These are phyloP conservation scores for Solanum infundibuliforme DNA, from an alignment of 257 asterid genomes.

Conservation along the genomic window DNA sequence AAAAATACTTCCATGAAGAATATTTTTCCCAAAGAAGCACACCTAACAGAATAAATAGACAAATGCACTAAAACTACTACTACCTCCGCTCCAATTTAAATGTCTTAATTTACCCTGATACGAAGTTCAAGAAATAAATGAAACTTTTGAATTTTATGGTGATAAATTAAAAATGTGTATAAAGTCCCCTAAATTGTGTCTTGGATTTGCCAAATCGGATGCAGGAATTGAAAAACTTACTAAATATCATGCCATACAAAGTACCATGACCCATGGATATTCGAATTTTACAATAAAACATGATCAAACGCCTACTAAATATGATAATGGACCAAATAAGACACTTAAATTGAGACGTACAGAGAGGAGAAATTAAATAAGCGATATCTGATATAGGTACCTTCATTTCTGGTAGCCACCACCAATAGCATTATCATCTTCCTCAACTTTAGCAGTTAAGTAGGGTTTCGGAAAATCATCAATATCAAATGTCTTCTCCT, in stretches of 20 bases:
- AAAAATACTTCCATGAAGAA: background rate
- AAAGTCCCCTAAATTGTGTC: no score
- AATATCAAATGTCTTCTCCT: constrained; percentile 49
- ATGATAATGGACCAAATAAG: no score
- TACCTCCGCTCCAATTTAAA: background rate
- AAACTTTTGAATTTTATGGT: background rate
- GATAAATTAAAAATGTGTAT: background rate
- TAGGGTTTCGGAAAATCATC: constrained; percentile 64
- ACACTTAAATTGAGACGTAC: no score
- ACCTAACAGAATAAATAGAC: background rate
- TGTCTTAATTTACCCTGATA: background rate
- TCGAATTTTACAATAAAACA: no score
- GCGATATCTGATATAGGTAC: background rate
- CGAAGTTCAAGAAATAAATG: background rate
- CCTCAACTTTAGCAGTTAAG: constrained; percentile 42
- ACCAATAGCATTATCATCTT: constrained; percentile 58
- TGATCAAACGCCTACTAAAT: no score
- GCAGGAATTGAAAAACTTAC: background rate
- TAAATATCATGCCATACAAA: no score
- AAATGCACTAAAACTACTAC: background rate
- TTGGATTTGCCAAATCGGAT: background rate
- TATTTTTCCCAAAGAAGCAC: background rate
- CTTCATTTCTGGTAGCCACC: constrained; percentile 68
- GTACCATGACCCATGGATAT: no score
- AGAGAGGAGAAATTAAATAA: background rate